phyloP scores from a whole-genome alignment of 75 land plant species.

The Sequoiadendron giganteum region DNA sequence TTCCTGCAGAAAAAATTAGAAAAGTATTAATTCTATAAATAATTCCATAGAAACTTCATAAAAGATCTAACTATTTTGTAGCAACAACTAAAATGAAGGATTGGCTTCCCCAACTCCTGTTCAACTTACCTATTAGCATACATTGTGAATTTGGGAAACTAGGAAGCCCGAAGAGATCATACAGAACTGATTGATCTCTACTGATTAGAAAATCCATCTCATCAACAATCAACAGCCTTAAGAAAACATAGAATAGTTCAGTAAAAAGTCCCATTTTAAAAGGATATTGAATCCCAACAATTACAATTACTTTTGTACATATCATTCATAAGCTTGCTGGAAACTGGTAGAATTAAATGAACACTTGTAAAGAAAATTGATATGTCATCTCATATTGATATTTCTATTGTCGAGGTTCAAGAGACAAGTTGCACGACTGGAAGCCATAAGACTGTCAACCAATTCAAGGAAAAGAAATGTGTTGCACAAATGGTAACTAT shows the following conservation, averaged over 20 bases:
- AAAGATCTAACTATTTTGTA: not conserved
- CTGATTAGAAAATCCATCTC: slow-evolving; percentile 91
- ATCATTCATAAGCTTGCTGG: not conserved
- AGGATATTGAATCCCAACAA: not conserved
- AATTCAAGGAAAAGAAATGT: not conserved
- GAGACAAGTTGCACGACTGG: not conserved
- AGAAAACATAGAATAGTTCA: slow-evolving; percentile 9
- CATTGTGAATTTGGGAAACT: slow-evolving; percentile 64
- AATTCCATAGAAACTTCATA: not conserved
- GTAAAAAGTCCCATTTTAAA: not conserved
- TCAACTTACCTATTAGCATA: slow-evolving; percentile 72
- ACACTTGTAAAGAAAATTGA: not conserved
- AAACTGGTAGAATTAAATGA: not conserved
- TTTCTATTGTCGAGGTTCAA: not conserved
- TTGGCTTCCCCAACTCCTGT: not conserved
- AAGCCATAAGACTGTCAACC: not conserved
- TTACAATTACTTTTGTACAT: not conserved
- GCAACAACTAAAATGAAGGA: not conserved
- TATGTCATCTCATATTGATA: not conserved
- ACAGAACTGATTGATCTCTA: slow-evolving; percentile 81
- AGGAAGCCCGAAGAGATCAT: slow-evolving; percentile 94
- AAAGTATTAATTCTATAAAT: not conserved
- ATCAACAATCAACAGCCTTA: slow-evolving; percentile 82
- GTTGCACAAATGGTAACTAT: not conserved
- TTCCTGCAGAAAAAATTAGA: slow-evolving; percentile 52